Percentiles rank a stretch among this genome's conserved stretches.
These are phyloP conservation scores for Murraya koenigii DNA, from an alignment of 345 rosid genomes.

Conservation along the genomic window DNA sequence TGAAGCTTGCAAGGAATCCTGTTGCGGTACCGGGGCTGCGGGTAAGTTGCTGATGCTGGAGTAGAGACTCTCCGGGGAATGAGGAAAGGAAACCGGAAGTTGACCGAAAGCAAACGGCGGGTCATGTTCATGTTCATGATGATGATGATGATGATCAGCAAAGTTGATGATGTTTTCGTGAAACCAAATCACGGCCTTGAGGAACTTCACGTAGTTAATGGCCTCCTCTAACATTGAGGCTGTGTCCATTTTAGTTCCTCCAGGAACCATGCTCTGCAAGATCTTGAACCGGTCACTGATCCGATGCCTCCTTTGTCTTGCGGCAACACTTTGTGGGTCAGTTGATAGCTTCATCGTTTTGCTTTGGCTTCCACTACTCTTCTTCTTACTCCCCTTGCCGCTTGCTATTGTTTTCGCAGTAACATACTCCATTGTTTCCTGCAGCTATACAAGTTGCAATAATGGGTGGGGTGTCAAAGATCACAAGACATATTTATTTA, in stretches of 20 bases:
- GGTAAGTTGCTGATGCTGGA: constrained; percentile 13
- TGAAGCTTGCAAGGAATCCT: not conserved
- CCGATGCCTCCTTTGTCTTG: constrained; percentile 80
- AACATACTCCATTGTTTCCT: constrained; percentile 22
- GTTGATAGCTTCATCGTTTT: constrained; percentile 55
- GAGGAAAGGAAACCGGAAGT: constrained; percentile 4
- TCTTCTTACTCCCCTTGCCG: constrained; percentile 20
- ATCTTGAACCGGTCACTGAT: constrained; percentile 86
- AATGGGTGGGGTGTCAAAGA: not conserved
- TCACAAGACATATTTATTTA: not conserved
- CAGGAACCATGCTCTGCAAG: constrained; percentile 82
- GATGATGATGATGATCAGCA: constrained; percentile 12
- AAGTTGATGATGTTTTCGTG: constrained; percentile 50
- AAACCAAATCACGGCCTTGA: constrained; percentile 72
- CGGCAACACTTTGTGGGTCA: constrained; percentile 91
- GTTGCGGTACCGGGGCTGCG: constrained; percentile 10
- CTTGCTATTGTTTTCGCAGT: not conserved
- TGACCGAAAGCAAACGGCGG: not conserved
- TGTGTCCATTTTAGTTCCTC: constrained; percentile 86
- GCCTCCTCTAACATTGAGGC: constrained; percentile 90
- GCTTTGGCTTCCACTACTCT: constrained; percentile 13
- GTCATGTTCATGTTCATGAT: constrained; percentile 19
- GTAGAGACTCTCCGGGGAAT: not conserved
- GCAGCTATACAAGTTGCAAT: not conserved
- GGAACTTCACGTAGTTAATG: constrained; percentile 82